These are phyloP conservation scores for Plenodomus biglobosus DNA, from an alignment of 2,329 filamentous ascomycete species.

Conservation along the genomic window DNA sequence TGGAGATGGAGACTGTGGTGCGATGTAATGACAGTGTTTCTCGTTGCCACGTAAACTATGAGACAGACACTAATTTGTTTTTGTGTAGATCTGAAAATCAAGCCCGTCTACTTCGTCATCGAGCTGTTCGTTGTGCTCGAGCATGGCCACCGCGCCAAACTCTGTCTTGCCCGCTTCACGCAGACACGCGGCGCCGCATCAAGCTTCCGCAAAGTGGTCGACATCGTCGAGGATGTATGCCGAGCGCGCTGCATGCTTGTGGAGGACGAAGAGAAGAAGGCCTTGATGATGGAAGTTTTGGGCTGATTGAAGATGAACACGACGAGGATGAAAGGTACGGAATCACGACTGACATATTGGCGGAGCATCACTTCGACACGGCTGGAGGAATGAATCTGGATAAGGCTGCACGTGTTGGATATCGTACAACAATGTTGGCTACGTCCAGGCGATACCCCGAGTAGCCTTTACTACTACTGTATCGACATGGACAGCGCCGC, in stretches of 20 bases:
- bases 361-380: background rate
- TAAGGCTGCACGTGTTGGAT: constrained; percentile 2
- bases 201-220: constrained; percentile 81
- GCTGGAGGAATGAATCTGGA: background rate
- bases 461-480: background rate
- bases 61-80: constrained; percentile 9
- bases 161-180: constrained; percentile 82
- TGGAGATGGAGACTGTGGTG: constrained; percentile 14
- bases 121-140: constrained; percentile 90
- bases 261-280: constrained; percentile 53
- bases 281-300: constrained; percentile 48
- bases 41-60: background rate
- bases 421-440: constrained; percentile 4
- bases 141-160: constrained; percentile 72
- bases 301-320: constrained; percentile 11
- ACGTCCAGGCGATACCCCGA: constrained; percentile 5
- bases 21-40: constrained; percentile 22
- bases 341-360: background rate
- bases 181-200: constrained; percentile 91
- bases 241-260: constrained; percentile 67
- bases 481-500: background rate
- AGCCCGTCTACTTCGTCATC: constrained; percentile 82
- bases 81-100: constrained; percentile 70
- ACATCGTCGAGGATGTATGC: constrained; percentile 72
- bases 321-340: background rate